Conservation (phyloP, 345 rosid genomes). For the Cardamine chenopodiifolia region DNA sequence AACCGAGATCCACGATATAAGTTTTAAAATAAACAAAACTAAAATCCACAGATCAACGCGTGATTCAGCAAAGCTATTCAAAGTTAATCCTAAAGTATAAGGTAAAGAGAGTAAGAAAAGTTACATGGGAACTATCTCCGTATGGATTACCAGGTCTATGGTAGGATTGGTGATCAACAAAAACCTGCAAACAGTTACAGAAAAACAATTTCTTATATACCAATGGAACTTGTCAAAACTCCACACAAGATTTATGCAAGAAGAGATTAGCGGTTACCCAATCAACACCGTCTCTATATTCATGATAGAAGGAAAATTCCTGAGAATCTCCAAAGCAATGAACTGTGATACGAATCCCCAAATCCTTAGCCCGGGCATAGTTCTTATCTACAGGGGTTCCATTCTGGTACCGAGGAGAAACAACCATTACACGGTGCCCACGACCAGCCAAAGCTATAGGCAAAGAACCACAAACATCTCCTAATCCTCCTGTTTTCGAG, state of each 20-base stretch:
- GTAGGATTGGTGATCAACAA: conserved; percentile 80
- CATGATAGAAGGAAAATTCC: conserved; percentile 82
- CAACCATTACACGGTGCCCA: conserved; percentile 95
- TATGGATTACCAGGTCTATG: conserved; percentile 95
- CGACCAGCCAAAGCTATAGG: conserved; percentile 74
- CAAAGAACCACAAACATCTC: conserved; percentile 97
- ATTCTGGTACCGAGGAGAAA: conserved; percentile 76
- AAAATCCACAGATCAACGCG: not conserved
- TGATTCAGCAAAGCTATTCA: not conserved
- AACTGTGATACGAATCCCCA: conserved; percentile 50
- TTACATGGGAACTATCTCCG: conserved; percentile 96
- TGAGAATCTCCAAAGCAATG: conserved; percentile 80
- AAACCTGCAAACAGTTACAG: conserved; percentile 55
- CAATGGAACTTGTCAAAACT: not conserved
- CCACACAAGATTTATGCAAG: conserved; percentile 7
- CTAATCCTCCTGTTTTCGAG: conserved; percentile 95
- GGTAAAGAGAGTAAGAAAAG: conserved; percentile 16
- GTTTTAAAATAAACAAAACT: not conserved
- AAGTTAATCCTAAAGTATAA: not conserved
- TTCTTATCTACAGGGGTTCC: conserved; percentile 61
- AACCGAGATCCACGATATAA: not conserved
- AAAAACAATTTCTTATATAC: conserved; percentile 5
- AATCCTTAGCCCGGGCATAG: conserved; percentile 53
- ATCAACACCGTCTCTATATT: conserved; percentile 85
- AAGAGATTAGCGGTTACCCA: conserved; percentile 64